phyloP scores from a whole-genome alignment of 2,329 filamentous ascomycete species.

The Hymenoscyphus albidus region DNA sequence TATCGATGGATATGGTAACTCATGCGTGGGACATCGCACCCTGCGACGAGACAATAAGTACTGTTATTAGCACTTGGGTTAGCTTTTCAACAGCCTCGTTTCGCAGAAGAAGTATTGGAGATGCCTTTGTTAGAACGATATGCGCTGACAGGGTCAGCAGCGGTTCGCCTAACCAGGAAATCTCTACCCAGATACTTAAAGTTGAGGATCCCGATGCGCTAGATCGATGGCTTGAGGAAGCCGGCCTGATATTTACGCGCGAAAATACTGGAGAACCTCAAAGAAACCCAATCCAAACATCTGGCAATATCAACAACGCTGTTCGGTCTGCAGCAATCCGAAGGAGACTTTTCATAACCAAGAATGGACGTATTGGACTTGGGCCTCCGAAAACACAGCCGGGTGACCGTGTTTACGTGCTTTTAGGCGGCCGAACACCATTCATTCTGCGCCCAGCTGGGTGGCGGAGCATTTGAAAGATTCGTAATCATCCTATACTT shows the following conservation, averaged over 20 bases:
- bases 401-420: constrained; percentile 7
- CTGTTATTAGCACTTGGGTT: background rate
- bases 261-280: no score
- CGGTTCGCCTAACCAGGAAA: background rate
- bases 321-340: constrained; percentile 3
- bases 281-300: background rate
- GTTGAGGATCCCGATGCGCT: background rate
- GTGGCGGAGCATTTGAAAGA: background rate
- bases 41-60: background rate
- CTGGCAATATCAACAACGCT: background rate
- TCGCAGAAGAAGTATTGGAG: background rate
- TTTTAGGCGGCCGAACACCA: constrained; percentile 5
- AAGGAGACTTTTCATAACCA: constrained; percentile 14
- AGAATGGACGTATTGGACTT: constrained; percentile 12
- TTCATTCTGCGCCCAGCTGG: constrained; percentile 9
- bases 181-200: background rate
- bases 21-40: background rate
- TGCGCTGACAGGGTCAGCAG: background rate
- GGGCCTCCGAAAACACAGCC: constrained; percentile 2
- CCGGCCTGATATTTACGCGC: no score
- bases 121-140: background rate
- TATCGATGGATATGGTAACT: background rate
- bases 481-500: no score
- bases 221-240: background rate
- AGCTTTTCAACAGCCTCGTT: background rate